Conservation (phyloP, 768 basidiomycete species). For the Tremella mesenterica region DNA sequence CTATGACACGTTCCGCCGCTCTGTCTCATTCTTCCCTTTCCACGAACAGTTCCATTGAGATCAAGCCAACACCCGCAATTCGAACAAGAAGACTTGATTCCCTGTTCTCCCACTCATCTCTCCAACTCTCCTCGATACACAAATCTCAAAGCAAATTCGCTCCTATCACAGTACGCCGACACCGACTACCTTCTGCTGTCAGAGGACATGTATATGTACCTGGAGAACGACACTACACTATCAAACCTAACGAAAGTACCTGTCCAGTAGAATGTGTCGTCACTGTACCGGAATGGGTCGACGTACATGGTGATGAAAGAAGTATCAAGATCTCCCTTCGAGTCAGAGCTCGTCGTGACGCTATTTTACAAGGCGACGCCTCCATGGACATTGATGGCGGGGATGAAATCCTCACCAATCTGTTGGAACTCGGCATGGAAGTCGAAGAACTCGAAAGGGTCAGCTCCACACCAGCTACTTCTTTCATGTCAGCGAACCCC, state of each 20-base stretch:
- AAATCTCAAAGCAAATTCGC: conserved; percentile 7
- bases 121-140: background rate
- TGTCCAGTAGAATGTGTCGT: conserved; percentile 41
- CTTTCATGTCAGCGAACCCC: conserved; percentile 27
- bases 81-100: conserved; percentile 1
- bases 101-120: background rate
- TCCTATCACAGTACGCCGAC: conserved; percentile 3
- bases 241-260: conserved; percentile 20
- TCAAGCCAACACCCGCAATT: background rate
- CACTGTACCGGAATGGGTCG: conserved; percentile 38
- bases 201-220: background rate
- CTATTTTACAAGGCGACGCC: background rate
- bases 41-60: background rate
- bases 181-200: conserved; percentile 9
- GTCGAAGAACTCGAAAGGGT: conserved; percentile 38
- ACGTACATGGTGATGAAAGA: conserved; percentile 27
- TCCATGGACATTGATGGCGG: background rate
- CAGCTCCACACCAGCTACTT: conserved; percentile 24
- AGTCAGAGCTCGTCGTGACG: conserved; percentile 14
- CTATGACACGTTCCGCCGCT: background rate
- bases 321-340: conserved; percentile 28
- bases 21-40: background rate
- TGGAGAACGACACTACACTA: conserved; percentile 19
- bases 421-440: conserved; percentile 42
- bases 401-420: conserved; percentile 8